Evolutionary conservation across 208 protist species (phyloP), one percentile per base, ranked within the genome.

Genomic region (Plasmodiophora brassicae): DNA sequence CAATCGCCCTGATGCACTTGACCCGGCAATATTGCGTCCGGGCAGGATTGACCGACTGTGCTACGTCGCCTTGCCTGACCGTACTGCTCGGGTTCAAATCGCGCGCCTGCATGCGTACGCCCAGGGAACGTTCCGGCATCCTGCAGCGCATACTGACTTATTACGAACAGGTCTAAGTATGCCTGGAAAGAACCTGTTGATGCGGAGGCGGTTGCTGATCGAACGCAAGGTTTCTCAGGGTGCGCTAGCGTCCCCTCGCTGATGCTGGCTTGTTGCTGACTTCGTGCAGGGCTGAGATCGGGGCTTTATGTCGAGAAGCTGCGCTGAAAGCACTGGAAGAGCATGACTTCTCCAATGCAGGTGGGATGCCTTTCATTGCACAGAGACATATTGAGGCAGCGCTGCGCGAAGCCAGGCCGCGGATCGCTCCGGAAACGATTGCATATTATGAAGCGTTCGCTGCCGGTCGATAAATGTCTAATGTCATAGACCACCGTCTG

Each of bases 1-100:
- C 39, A 99, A 98, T 87, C 92, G 98, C 46, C 98, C 98, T 0
- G 98, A 99, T 92, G 90, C 97, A 20, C 97, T 99, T 46, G 97
- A 98, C 91, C 91, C 95, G n/a, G 98, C 98, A 0, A 93, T 99
- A 32, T 90, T 99, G 25, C 95, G 98, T 14, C 97, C 98, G 43
- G 98, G 98, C 1, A 92, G 97, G 54, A 93, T 98, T 36, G 97
- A 98, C 89, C 71, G 94, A n/a, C 92, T 96, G 46, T 88, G 98
- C 22, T 97, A 98, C 89, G 93, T 99, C 0, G 91, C 91, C 1
- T 92, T 96, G 35, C 97, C 97, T 1, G 92, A 95, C 46, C 28
- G 60, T 0, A 78, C 65, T 1, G 92, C 95, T 36, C 94, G 97
- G n/a, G 54, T 53, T 39, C 94, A 93, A 28, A 98, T 90, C 32